A percentile compares a stretch with the other conserved stretches of the same genome.
Conservation (phyloP, 148 eudicot species). For the Rhododendron griersonianum region DNA sequence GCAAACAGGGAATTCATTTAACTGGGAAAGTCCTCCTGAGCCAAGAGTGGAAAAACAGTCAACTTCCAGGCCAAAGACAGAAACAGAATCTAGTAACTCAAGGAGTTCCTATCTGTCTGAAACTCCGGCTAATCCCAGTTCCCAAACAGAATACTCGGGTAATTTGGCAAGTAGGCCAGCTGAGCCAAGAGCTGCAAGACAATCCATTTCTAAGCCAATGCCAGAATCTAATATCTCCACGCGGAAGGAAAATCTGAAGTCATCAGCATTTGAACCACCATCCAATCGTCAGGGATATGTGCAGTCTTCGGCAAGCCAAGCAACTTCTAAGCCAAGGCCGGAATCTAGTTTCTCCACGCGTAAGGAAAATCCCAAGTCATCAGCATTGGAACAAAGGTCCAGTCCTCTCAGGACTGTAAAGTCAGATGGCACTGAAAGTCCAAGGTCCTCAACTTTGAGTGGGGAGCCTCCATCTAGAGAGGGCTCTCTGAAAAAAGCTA, state of each 20-base stretch:
- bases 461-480: slow-evolving; percentile 34
- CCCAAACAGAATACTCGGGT: slow-evolving; percentile 9
- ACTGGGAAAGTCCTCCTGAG: slow-evolving; percentile 11
- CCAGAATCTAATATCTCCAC: slow-evolving; percentile 24
- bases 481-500: slow-evolving; percentile 46
- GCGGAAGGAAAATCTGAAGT: slow-evolving; percentile 9
- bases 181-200: slow-evolving; percentile 19
- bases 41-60: slow-evolving; percentile 18
- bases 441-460: slow-evolving; percentile 18
- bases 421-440: slow-evolving; percentile 15
- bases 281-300: slow-evolving; percentile 1
- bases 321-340: slow-evolving; percentile 19
- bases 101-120: neutral
- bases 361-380: slow-evolving; percentile 18
- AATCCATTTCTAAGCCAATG: slow-evolving; percentile 19
- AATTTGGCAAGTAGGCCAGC: slow-evolving; percentile 7
- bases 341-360: slow-evolving; percentile 22
- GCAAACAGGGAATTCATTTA: slow-evolving; percentile 17
- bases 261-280: slow-evolving; percentile 31
- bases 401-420: slow-evolving; percentile 10
- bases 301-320: slow-evolving; percentile 13
- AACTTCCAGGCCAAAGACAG: slow-evolving; percentile 20
- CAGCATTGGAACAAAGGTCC: slow-evolving; percentile 27
- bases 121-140: slow-evolving; percentile 9
- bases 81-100: slow-evolving; percentile 25